phyloP scores from a whole-genome alignment of 1,284 basidiomycete species.

The Pholiota adiposa region DNA sequence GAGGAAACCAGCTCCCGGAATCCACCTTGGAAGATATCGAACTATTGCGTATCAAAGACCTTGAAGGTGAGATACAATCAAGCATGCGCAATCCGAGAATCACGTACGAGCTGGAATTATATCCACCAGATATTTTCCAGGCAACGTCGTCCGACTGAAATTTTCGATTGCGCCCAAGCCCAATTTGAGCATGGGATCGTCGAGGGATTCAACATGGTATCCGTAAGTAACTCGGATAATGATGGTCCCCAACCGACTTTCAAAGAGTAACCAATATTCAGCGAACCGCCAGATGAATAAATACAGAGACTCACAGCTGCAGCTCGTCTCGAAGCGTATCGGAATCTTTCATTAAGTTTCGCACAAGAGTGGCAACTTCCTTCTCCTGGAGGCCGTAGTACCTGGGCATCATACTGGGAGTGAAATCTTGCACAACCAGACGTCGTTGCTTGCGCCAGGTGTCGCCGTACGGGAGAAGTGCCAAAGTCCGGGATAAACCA shows the following conservation, averaged over 20 bases:
- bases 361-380: slow-evolving; percentile 34
- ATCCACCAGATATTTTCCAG: slow-evolving; percentile 34
- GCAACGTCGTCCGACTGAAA: slow-evolving; percentile 38
- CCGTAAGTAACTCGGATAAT: slow-evolving; percentile 42
- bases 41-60: not conserved
- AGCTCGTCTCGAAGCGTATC: slow-evolving; percentile 29
- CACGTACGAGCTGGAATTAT: slow-evolving; percentile 29
- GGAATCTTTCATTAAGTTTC: slow-evolving; percentile 32
- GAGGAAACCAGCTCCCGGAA: slow-evolving; percentile 3
- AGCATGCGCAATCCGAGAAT: no score
- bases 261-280: no score
- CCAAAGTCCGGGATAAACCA: slow-evolving; percentile 36
- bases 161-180: slow-evolving; percentile 36
- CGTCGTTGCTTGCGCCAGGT: slow-evolving; percentile 41
- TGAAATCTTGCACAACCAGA: slow-evolving; percentile 34
- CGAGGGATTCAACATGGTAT: slow-evolving; percentile 33
- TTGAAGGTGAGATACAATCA: no score
- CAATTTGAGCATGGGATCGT: slow-evolving; percentile 37
- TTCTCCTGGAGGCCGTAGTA: slow-evolving; percentile 33
- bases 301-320: slow-evolving; percentile 28
- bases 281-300: not conserved
- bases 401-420: slow-evolving; percentile 25
- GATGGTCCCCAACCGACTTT: slow-evolving; percentile 35
- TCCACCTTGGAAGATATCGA: not conserved
- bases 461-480: slow-evolving; percentile 35